A percentile compares a stretch with the other conserved stretches of the same genome.
phyloP scores from a whole-genome alignment of 2,329 filamentous ascomycete genomes.

The Talaromyces sp. region DNA sequence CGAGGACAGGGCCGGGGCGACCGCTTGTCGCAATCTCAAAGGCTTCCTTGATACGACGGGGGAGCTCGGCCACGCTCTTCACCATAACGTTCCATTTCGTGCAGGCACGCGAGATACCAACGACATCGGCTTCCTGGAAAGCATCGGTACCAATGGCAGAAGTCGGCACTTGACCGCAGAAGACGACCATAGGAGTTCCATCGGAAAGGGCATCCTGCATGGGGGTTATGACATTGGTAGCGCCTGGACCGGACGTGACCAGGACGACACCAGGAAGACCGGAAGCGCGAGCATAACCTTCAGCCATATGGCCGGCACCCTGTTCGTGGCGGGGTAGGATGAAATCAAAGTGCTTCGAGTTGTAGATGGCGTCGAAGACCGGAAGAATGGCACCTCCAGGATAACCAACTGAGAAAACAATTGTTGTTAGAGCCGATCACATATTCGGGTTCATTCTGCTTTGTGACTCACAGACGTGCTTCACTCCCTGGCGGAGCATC shows the following conservation, averaged over 20 bases:
- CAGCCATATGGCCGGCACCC: constrained; percentile 96
- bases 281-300: constrained; percentile 90
- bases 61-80: constrained; percentile 88
- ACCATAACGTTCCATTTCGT: constrained; percentile 99
- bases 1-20: constrained; percentile 86
- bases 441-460: neutral
- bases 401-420: constrained; percentile 62
- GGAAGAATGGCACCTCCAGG: constrained; percentile 94
- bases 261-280: constrained; percentile 93
- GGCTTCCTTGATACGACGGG: constrained; percentile 90
- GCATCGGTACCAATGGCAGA: constrained; percentile 88
- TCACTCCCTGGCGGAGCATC: constrained; percentile 89
- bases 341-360: constrained; percentile 94
- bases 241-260: constrained; percentile 92
- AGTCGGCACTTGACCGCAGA: constrained; percentile 88
- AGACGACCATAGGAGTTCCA: constrained; percentile 93
- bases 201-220: constrained; percentile 96
- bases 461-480: constrained; percentile 77
- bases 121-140: constrained; percentile 93
- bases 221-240: constrained; percentile 92
- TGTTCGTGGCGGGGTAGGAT: constrained; percentile 94
- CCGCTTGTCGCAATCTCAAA: constrained; percentile 97
- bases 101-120: constrained; percentile 90
- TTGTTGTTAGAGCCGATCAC: neutral
- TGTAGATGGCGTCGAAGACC: constrained; percentile 98